Evolutionary conservation across 805 yeast species (phyloP), one percentile per base, ranked within the genome.

Genomic region (Candida dendrica): DNA sequence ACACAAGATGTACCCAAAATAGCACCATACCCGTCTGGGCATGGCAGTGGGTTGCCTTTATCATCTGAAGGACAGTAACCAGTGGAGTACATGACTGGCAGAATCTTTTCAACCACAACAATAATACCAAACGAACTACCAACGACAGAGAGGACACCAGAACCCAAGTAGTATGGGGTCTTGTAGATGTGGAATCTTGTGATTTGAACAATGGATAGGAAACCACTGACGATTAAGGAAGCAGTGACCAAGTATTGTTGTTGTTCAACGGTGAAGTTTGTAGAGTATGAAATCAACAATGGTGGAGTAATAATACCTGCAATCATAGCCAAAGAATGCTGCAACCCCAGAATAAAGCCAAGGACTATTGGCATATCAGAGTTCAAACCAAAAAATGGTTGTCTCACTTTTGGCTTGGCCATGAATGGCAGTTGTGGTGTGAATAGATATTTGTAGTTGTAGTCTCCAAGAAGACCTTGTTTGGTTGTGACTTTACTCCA

Each of bases 281-380:
- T 88, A 17, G 75, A 61, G 16, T 68, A 56, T 1, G 89, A 69
- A 35, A 87, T 84, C 46, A 89, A 67, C 41, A 89, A 63, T 3
- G 95, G 91, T 3, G 96, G 95, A 10, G 93, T 71, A 34, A 84
- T 82, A 40, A 89, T 76, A 55, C 96, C 96, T 9, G 96, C 96
- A 65, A 89, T 67, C 96, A 89, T 88, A 22, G 96, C 80, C 50
- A 89, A 63, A 1, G 95, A 71, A 58, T 89, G 97, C 64, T 89
- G 96, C 47, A 89, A 71, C 14, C 96, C 96, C 35, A 89, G 71
- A 10, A 88, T 46, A 42, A 84, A 63, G 1, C 95, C 95, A 45
- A 89, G 66, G 4, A 84, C 56, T 14, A 88, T 56, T 1, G 97
- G 97, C 78, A 89, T 81, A 5, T 80, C 85, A 37, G 81, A 79